Conservation (phyloP, 2,329 filamentous ascomycete genomes). For the Fusarium drepaniforme region DNA sequence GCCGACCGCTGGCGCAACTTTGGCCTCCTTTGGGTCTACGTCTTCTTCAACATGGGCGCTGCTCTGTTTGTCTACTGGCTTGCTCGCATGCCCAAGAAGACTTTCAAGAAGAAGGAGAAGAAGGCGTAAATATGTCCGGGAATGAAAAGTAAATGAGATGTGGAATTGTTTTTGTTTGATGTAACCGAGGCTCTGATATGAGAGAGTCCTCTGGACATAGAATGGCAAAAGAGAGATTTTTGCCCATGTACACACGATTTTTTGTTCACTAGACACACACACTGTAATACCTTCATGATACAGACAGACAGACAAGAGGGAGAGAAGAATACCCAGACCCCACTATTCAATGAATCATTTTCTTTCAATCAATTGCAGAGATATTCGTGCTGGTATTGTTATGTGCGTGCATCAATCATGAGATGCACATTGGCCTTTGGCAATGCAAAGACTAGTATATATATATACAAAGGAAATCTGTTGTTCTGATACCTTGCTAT, state of each 20-base stretch:
- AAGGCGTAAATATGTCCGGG: slow-evolving; percentile 31
- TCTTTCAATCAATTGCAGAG: not conserved
- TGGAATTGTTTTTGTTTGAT: slow-evolving; percentile 3
- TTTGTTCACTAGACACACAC: slow-evolving; percentile 24
- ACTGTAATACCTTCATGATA: slow-evolving; percentile 31
- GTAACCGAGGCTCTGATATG: not conserved
- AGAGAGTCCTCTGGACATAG: slow-evolving; percentile 22
- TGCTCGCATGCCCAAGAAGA: slow-evolving; percentile 60
- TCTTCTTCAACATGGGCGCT: slow-evolving; percentile 68
- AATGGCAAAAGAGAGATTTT: slow-evolving; percentile 21
- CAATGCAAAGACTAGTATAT: not conserved
- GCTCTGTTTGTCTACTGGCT: slow-evolving; percentile 70
- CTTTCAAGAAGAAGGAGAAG: slow-evolving; percentile 49
- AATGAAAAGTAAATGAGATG: not conserved
- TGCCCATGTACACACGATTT: slow-evolving; percentile 32
- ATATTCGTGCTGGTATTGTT: not conserved
- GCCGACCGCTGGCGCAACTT: slow-evolving; percentile 76
- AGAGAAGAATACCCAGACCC: slow-evolving; percentile 26
- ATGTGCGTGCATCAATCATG: not conserved
- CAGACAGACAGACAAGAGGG: slow-evolving; percentile 22
- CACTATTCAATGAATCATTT: slow-evolving; percentile 30
- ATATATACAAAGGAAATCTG: not conserved
- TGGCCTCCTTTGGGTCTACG: slow-evolving; percentile 71
- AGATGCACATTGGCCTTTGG: not conserved
- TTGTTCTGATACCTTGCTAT: not conserved